Conservation (phyloP, 1,284 basidiomycete species). For the Hortiboletus rubellus region DNA sequence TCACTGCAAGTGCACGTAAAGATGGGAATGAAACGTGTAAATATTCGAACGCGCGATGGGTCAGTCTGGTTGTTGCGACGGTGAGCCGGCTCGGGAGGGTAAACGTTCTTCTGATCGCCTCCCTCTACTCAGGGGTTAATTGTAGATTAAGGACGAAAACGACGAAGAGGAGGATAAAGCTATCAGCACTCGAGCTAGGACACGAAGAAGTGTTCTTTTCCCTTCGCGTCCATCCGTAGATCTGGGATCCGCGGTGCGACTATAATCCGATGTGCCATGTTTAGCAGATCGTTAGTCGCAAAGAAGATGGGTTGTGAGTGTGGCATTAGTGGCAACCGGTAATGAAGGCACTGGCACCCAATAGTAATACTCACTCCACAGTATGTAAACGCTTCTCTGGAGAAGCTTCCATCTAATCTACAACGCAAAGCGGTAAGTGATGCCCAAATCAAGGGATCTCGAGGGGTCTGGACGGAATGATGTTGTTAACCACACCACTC, state of each 20-base stretch:
- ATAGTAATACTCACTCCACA: conserved; percentile 20
- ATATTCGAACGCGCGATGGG: not conserved
- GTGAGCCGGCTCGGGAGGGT: not conserved
- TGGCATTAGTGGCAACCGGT: not conserved
- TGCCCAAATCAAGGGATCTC: conserved; percentile 1
- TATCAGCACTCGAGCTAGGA: conserved; percentile 4
- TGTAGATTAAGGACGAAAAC: not conserved
- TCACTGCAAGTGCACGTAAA: not conserved
- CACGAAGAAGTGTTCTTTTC: not conserved
- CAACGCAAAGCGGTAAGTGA: not conserved
- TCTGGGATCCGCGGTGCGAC: conserved; percentile 2
- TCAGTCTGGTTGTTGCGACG: not conserved
- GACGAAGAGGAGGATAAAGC: not conserved
- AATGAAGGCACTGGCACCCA: conserved; percentile 1
- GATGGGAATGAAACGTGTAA: conserved; percentile 18
- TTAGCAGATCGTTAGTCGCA: conserved; percentile 8
- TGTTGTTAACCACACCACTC: not conserved
- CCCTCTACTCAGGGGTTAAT: not conserved
- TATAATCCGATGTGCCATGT: conserved; percentile 5
- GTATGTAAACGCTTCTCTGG: conserved; percentile 4
- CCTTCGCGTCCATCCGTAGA: conserved; percentile 4
- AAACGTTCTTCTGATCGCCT: not conserved
- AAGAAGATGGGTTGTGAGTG: conserved; percentile 4
- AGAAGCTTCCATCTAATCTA: not conserved
- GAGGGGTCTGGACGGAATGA: not conserved